Evolutionary conservation across 352 stramenopile species (phyloP), one percentile per base, ranked within the genome.

Genomic region (Phytophthora uliginosa): DNA sequence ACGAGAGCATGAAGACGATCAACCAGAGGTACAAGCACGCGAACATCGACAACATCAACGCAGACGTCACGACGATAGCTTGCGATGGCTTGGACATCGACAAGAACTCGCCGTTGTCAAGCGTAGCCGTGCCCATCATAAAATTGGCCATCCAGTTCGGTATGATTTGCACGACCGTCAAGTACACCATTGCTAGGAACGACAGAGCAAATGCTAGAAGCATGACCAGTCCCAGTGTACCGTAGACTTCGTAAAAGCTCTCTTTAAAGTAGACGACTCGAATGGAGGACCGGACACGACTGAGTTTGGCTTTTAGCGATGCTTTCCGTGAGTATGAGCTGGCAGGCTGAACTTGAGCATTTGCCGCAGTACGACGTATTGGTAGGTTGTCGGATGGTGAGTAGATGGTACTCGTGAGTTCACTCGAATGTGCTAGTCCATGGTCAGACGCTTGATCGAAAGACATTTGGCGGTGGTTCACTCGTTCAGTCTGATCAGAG

Each of bases 31-130:
- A 88, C 28, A 73, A 75, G 2, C 42, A 66, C 3, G 59, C 75
- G 38, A 84, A 83, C 12, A 78, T 50, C 20, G 78, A 55, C 7
- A 90, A 53, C 36, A 82, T 59, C 8, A 71, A 42, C 2, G 75
- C 70, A 8, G 79, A 80, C 8, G 77, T 66, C 26, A 82, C 71
- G 8, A 77, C 77, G 1, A 79, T 79, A 1, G 34, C 66, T 7
- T 64, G 47, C 15, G 80, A 76, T 2, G 78, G 69, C 28, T 82
- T 71, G 0, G 77, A 68, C 36, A 86, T 66, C 42, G 88, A 59
- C 59, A 85, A 76, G 40, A 90, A 90, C 13, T 89, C 75, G 13
- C 83, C 83, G 13, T 77, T 72, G 52, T 90, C 81, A 17, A 81
- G 76, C 8, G 40, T 62, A 12, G 74, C 63, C 1, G 83, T 90